Evolutionary conservation across 768 basidiomycete genomes (phyloP).

Genomic region (Sistotremastrum suecicum): DNA sequence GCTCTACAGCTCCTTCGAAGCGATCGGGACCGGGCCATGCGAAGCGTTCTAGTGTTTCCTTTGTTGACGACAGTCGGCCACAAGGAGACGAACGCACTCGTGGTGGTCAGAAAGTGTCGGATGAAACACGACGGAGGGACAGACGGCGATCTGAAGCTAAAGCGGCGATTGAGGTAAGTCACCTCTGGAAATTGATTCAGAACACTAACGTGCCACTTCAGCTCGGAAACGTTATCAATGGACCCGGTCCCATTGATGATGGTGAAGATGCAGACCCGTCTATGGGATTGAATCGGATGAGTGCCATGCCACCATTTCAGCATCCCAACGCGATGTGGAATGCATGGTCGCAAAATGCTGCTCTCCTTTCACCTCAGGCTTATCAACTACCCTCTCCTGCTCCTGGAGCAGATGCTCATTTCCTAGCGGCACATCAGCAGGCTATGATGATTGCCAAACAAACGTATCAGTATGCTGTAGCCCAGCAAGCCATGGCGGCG

Average conservation of each 20-base stretch:
- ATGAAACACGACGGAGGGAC: constrained; percentile 50
- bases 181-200: constrained; percentile 1
- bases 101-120: constrained; percentile 9
- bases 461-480: constrained; percentile 80
- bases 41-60: constrained; percentile 52
- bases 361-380: constrained; percentile 22
- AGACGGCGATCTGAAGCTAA: constrained; percentile 71
- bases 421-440: constrained; percentile 69
- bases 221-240: constrained; percentile 84
- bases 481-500: constrained; percentile 78
- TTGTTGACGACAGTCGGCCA: constrained; percentile 32
- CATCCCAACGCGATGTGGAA: constrained; percentile 24
- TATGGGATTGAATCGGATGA: constrained; percentile 18
- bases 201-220: constrained; percentile 16
- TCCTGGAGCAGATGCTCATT: constrained; percentile 38
- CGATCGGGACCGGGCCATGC: constrained; percentile 16
- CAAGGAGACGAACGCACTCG: background rate
- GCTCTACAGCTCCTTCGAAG: background rate
- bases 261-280: constrained; percentile 20
- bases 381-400: constrained; percentile 16
- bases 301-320: constrained; percentile 9
- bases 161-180: constrained; percentile 73
- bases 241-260: constrained; percentile 44
- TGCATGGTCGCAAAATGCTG: constrained; percentile 14
- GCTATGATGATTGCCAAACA: constrained; percentile 82